These are phyloP conservation scores for Plectosphaerella cucumerina DNA, from an alignment of 2,329 filamentous ascomycete genomes.

Conservation along the genomic window DNA sequence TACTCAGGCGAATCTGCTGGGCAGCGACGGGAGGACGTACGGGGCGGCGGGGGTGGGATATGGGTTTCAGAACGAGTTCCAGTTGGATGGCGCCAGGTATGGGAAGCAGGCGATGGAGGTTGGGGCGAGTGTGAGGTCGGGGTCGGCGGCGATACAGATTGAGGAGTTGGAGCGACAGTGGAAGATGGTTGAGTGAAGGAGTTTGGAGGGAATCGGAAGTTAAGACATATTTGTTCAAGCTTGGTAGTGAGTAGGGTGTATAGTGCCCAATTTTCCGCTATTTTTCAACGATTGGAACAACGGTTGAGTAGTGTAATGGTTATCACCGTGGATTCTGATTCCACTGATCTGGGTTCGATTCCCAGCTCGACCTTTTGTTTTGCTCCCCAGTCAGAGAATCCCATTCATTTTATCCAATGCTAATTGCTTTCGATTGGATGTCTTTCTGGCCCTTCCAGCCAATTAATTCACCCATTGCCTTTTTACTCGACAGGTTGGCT, in stretches of 20 bases:
- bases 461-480: too few relatives aligned
- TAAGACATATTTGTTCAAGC: too few relatives aligned
- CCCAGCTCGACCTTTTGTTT: not conserved
- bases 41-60: conserved; percentile 24
- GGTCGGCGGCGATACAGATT: conserved; percentile 13
- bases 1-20: conserved; percentile 3
- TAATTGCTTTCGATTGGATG: too few relatives aligned
- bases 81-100: conserved; percentile 23
- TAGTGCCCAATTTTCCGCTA: too few relatives aligned
- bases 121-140: conserved; percentile 9
- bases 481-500: too few relatives aligned
- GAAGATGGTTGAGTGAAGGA: conserved; percentile 26
- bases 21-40: conserved; percentile 14
- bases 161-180: conserved; percentile 26
- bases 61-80: conserved; percentile 23
- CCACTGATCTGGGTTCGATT: conserved; percentile 1
- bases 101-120: conserved; percentile 22
- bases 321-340: conserved; percentile 1
- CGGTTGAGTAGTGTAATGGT: not conserved
- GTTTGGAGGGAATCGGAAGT: not conserved
- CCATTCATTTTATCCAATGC: too few relatives aligned
- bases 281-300: not conserved
- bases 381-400: too few relatives aligned
- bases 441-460: too few relatives aligned
- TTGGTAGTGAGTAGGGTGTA: too few relatives aligned